Base-by-base conservation (phyloP, 1,139 yeast genomes). In the Magnusiomyces ingens region DNA sequence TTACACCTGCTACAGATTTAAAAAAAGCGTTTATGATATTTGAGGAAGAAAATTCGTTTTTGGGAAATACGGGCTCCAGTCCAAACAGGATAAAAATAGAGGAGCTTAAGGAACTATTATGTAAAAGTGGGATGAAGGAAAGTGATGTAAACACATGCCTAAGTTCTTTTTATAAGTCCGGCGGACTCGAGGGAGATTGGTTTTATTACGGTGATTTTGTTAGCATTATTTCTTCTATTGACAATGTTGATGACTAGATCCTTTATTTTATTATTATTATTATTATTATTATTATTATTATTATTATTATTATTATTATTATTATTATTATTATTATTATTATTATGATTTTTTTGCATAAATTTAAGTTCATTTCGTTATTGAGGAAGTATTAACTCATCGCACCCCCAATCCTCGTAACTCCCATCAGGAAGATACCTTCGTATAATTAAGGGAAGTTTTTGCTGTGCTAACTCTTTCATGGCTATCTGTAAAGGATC, bases 361-460 rank as follows among this genome's bases (percentile, higher is more conserved):
- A 26, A 21, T 45, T 10, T 6, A 26, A 13, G 17, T n/a, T 45
- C 5, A 13, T 18, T 40, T 36, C 2, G 32, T 62, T 74, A 84
- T 64, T 81, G 85, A 69, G 93, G 98, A 58, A 90, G 88, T 67
- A 93, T 90, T 66, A 93, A 79, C 73, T 93, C 99, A 70, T 93
- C 98, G 67, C 96, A 94, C 49, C 96, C 95, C 99, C 99, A 93
- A 70, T 93, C 99, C 72, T 93, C 99, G 65, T 82, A 93, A 50
- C 95, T 83, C 6, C 98, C 96, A 69, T 94, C 99, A 0, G 99
- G 99, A 64, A 93, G 78, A 68, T 90, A 94, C 71, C 99, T 80
- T 77, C 99, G 82, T 53, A 93, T 88, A 49, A 94, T 96, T 66
- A 93, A 77, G 1, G 99, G 99, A 55, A 94, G 90, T 71, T 91